phyloP scores from a whole-genome alignment of 2,329 filamentous ascomycete species.

The Scedosporium apiospermum region DNA sequence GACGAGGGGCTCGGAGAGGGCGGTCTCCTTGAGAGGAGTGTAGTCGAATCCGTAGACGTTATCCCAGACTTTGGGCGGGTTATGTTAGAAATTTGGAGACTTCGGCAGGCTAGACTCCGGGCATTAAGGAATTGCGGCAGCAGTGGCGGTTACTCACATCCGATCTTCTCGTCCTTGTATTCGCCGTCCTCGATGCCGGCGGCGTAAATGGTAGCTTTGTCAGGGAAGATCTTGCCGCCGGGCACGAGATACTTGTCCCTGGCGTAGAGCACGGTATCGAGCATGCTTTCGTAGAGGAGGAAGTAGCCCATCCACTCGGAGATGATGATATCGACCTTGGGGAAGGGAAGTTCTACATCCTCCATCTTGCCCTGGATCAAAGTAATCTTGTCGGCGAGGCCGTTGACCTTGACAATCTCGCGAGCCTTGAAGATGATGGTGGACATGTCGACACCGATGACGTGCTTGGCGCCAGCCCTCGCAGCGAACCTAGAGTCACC shows the following conservation, averaged over 20 bases:
- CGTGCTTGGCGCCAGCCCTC: conserved; percentile 92
- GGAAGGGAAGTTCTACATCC: conserved; percentile 85
- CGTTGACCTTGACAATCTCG: conserved; percentile 88
- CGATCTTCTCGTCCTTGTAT: conserved; percentile 99
- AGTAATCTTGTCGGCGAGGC: conserved; percentile 91
- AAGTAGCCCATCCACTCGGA: conserved; percentile 99
- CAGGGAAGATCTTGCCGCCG: conserved; percentile 91
- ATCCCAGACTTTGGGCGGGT: conserved; percentile 75
- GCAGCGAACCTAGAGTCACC: conserved; percentile 71
- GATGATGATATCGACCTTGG: conserved; percentile 98
- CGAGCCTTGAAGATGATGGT: conserved; percentile 98
- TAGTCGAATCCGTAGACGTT: conserved; percentile 99
- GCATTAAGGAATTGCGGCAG: not conserved
- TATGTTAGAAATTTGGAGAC: not conserved
- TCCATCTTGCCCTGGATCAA: conserved; percentile 99
- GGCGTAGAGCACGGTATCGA: conserved; percentile 95
- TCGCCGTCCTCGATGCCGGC: conserved; percentile 97
- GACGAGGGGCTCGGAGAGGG: conserved; percentile 89
- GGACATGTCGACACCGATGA: conserved; percentile 98
- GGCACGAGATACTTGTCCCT: conserved; percentile 83
- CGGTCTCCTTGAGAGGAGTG: conserved; percentile 83
- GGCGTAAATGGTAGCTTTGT: conserved; percentile 96
- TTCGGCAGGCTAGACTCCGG: not conserved
- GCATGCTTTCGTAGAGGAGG: conserved; percentile 96
- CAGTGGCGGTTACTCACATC: conserved; percentile 55